Base-by-base conservation (phyloP, 768 basidiomycete species). In the Rhizopogon roseolus region DNA sequence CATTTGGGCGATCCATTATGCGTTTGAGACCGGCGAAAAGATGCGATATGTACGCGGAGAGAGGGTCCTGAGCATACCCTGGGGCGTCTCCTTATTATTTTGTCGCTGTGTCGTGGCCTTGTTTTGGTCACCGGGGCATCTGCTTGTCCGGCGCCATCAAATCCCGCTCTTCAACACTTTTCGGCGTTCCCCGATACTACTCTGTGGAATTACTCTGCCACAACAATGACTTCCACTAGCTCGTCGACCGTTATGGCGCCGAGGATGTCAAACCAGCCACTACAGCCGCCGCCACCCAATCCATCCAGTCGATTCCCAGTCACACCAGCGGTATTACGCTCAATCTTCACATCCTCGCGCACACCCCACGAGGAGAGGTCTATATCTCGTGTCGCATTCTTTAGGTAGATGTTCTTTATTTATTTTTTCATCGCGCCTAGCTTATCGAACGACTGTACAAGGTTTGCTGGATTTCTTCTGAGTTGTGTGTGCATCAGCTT, bases 291-390 rank as follows among this genome's bases (percentile, higher is more conserved):
- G 14, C 73, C 78, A 11, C 62, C 74, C 19, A 76, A 80, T 56
- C 62, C 74, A 16, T 72, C 78, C 17, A 82, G 81, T 54, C 80
- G 86, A 25, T 87, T 93, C 49, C 90, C 90, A 52, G 88, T 93
- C 17, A 92, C 90, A 0, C 90, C 90, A 9, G 86, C 87, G 9
- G 85, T 89, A 1, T 66, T 93, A 54, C 78, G 90, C 39, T 85
- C 88, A 49, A 93, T 93, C 60, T 93, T 93, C 67, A 82, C 91
- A 27, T 93, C 90, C 11, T 93, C 90, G 19, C 81, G 90, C 13
- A 86, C 88, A 0, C 81, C 86, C 3, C 73, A 86, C 52, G 90
- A 93, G 65, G 90, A 93, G 66, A 81, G 91, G 28, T 84, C 88
- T 0, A 84, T 93, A 50, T 93, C 90, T 38, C 81, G 90, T 13